phyloP scores from a whole-genome alignment of 1,284 basidiomycete species.

The Ganoderma meredithae region DNA sequence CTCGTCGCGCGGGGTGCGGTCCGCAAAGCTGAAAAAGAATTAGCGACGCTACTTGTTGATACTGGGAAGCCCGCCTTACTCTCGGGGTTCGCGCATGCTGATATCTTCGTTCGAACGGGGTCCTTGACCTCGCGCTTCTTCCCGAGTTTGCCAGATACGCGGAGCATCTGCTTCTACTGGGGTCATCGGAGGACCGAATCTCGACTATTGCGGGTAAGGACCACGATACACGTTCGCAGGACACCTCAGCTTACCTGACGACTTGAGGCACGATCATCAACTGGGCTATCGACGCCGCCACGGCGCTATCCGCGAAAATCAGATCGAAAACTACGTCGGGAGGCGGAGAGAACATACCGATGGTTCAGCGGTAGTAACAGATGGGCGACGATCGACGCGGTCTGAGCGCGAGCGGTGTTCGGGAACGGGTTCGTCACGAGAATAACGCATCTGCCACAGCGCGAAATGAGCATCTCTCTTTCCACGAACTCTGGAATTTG shows the following conservation, averaged over 20 bases:
- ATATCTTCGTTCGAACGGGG: conserved; percentile 4
- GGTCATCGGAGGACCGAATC: conserved; percentile 13
- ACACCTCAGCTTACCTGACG: conserved; percentile 6
- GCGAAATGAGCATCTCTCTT: background rate
- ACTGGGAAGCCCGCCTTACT: conserved; percentile 8
- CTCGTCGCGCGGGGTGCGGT: conserved; percentile 6
- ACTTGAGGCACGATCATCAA: conserved; percentile 10
- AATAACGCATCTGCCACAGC: conserved; percentile 2
- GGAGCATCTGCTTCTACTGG: conserved; percentile 1
- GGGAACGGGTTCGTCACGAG: conserved; percentile 10
- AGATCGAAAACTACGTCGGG: background rate
- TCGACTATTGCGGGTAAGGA: background rate
- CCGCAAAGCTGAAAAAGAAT: background rate
- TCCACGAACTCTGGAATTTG: background rate
- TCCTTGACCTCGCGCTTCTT: conserved; percentile 4
- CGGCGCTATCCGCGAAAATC: conserved; percentile 11
- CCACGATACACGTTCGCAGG: background rate
- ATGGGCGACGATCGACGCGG: conserved; percentile 20
- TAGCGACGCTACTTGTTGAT: background rate
- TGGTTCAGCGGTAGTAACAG: conserved; percentile 17
- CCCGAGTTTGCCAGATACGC: conserved; percentile 9
- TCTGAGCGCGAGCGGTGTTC: conserved; percentile 17
- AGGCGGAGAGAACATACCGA: conserved; percentile 17
- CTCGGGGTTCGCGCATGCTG: conserved; percentile 7
- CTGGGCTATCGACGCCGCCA: conserved; percentile 11